A percentile compares a stretch with the other conserved stretches of the same genome.
These are phyloP conservation scores for Tulasnella sp. DNA, from an alignment of 768 basidiomycete species.

Conservation along the genomic window DNA sequence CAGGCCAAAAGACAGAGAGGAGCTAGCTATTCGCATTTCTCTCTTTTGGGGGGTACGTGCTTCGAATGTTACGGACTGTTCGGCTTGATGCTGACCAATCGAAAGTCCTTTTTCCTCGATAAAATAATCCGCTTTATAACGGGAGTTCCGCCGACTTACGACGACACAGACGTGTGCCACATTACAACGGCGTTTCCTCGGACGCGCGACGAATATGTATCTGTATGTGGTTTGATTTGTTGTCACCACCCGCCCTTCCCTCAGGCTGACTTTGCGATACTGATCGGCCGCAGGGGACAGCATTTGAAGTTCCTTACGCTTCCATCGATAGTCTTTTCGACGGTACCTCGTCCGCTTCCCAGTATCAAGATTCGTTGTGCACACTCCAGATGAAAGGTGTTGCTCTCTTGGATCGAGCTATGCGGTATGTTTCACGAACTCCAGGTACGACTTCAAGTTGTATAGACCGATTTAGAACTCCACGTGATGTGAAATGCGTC, in stretches of 20 bases:
- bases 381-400: conserved; percentile 7
- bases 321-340: conserved; percentile 23
- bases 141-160: conserved; percentile 2
- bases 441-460: not conserved
- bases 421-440: not conserved
- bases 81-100: not conserved
- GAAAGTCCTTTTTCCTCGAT: conserved; percentile 13
- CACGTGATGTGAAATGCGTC: not conserved
- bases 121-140: not conserved
- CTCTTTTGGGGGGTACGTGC: conserved; percentile 20
- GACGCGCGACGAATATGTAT: conserved; percentile 33
- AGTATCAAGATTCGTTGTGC: not conserved
- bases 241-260: not conserved
- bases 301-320: conserved; percentile 6
- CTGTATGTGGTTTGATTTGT: conserved; percentile 28
- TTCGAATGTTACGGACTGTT: not conserved
- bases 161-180: not conserved
- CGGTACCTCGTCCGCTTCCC: not conserved
- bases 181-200: conserved; percentile 35
- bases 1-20: conserved; percentile 10
- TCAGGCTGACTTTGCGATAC: not conserved
- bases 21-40: conserved; percentile 20
- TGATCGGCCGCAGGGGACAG: not conserved
- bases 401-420: conserved; percentile 9
- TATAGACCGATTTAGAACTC: not conserved